These are phyloP conservation scores for Sporisorium sorghi DNA, from an alignment of 1,284 basidiomycete species.

Conservation along the genomic window DNA sequence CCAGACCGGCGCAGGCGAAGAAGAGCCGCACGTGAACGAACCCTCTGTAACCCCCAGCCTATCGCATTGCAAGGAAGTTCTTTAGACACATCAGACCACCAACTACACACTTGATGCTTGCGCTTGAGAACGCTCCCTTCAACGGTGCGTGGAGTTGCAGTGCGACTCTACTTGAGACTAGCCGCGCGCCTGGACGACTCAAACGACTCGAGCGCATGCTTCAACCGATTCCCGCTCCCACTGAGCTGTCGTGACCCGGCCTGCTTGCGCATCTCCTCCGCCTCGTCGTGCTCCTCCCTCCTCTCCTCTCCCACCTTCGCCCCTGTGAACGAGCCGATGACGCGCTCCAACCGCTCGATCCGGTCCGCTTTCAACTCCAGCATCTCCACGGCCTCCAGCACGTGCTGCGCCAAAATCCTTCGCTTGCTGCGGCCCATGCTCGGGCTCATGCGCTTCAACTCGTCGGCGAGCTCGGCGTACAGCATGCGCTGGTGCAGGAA, in stretches of 20 bases:
- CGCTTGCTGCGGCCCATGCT: constrained; percentile 54
- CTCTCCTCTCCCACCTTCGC: constrained; percentile 10
- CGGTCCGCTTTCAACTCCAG: constrained; percentile 63
- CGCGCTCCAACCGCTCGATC: constrained; percentile 58
- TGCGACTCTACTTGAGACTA: not conserved
- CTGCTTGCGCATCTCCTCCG: constrained; percentile 14
- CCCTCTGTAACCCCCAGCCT: too few relatives aligned
- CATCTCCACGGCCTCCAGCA: constrained; percentile 63
- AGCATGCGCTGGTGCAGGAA: constrained; percentile 63
- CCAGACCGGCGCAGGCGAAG: constrained; percentile 20
- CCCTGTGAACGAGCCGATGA: too few relatives aligned
- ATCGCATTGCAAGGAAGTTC: not conserved
- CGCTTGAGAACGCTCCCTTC: too few relatives aligned
- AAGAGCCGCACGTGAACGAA: constrained; percentile 40
- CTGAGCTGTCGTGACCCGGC: constrained; percentile 18
- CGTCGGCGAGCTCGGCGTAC: constrained; percentile 66
- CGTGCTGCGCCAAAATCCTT: constrained; percentile 60
- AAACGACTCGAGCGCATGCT: constrained; percentile 28
- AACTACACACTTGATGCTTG: too few relatives aligned
- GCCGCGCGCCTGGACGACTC: constrained; percentile 2
- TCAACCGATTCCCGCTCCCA: constrained; percentile 20
- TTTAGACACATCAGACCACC: not conserved
- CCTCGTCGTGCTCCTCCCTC: constrained; percentile 2
- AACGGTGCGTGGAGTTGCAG: not conserved
- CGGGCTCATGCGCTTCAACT: constrained; percentile 61